Percentiles rank a stretch among this genome's conserved stretches.
Conservation (phyloP, 257 asterid species). For the Penstemon eatonii region DNA sequence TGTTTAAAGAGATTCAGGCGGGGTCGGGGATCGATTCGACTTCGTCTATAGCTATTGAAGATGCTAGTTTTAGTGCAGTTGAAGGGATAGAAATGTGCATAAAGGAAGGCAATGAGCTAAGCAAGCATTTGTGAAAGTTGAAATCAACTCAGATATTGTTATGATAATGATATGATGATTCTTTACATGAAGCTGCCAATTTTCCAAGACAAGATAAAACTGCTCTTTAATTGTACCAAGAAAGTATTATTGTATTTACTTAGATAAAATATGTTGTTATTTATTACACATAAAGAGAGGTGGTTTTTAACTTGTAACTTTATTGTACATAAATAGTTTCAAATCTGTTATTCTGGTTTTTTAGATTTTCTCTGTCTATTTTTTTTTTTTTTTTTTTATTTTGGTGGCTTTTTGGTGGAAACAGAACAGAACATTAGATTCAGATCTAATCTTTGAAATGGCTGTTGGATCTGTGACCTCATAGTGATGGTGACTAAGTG, state of each 20-base stretch:
- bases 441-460: conserved; percentile 39
- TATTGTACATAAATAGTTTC: conserved; percentile 74
- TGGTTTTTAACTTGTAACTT: conserved; percentile 60
- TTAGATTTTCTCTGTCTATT: conserved; percentile 6
- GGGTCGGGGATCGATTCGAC: conserved; percentile 64
- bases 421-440: conserved; percentile 36
- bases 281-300: conserved; percentile 44
- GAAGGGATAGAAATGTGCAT: conserved; percentile 82
- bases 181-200: conserved; percentile 27
- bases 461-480: conserved; percentile 50
- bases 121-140: conserved; percentile 59
- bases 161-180: background rate
- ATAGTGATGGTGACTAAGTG: conserved; percentile 60
- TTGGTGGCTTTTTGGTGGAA: background rate
- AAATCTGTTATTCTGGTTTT: conserved; percentile 43
- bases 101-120: conserved; percentile 72
- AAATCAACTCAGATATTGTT: background rate
- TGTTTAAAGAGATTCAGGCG: conserved; percentile 85
- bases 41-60: conserved; percentile 53
- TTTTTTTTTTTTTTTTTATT: background rate
- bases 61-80: conserved; percentile 39
- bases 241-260: conserved; percentile 52
- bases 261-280: conserved; percentile 41
- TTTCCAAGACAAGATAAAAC: conserved; percentile 1
- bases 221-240: conserved; percentile 16